phyloP scores from a whole-genome alignment of 495 filamentous ascomycete genomes.

The Chaetomium fimeti region DNA sequence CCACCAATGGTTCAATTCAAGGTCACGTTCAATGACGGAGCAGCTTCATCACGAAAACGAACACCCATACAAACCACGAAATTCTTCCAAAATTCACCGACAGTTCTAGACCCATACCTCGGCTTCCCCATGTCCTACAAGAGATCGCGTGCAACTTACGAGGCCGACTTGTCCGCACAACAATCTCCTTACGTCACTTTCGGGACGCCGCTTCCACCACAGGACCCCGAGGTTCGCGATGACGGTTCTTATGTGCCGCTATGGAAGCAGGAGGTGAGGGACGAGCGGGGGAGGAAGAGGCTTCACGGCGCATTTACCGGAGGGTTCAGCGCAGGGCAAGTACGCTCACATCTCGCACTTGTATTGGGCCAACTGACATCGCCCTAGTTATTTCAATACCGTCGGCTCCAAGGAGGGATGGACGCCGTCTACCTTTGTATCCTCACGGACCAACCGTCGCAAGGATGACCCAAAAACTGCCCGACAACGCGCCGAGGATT shows the following conservation, averaged over 20 bases:
- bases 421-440: conserved; percentile 88
- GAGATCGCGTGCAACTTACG: conserved; percentile 72
- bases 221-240: conserved; percentile 75
- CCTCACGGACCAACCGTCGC: conserved; percentile 75
- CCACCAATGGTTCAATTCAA: not conserved
- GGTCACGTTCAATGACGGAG: not conserved
- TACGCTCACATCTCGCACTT: not conserved
- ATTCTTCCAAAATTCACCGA: not conserved
- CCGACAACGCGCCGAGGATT: conserved; percentile 78
- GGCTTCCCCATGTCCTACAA: conserved; percentile 69
- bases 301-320: conserved; percentile 96
- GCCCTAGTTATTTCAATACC: conserved; percentile 85
- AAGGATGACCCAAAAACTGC: conserved; percentile 57
- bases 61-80: not conserved
- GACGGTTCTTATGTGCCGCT: conserved; percentile 91
- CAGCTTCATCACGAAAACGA: not conserved
- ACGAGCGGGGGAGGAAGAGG: conserved; percentile 87
- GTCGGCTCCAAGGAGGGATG: conserved; percentile 98
- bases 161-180: conserved; percentile 69
- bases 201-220: conserved; percentile 80
- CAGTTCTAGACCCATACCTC: not conserved
- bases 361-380: not conserved
- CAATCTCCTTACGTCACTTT: conserved; percentile 79
- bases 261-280: conserved; percentile 96
- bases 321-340: conserved; percentile 92